A percentile compares a stretch with the other conserved stretches of the same genome.
Conservation (phyloP, 225 moss, liverwort and hornwort species). For the Climacium dendroides region DNA sequence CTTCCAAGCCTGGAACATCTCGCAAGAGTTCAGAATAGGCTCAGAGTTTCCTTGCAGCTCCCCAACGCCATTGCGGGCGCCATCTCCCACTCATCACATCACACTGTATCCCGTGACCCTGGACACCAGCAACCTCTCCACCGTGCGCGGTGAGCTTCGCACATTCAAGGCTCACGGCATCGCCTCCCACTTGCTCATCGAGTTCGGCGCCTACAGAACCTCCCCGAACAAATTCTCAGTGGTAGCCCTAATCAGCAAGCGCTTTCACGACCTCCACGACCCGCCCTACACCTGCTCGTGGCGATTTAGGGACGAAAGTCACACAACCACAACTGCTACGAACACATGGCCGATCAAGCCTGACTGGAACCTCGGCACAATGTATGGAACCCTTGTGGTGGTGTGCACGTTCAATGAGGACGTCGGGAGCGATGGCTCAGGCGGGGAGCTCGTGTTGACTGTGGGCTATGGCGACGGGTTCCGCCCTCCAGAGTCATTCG, state of each 20-base stretch:
- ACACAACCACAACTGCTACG: not conserved
- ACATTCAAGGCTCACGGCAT: not conserved
- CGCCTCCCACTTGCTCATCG: conserved; percentile 6
- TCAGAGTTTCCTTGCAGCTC: not conserved
- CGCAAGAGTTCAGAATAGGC: not conserved
- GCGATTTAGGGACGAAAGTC: not conserved
- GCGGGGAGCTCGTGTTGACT: not conserved
- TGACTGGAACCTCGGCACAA: conserved; percentile 2
- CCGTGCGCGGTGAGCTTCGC: not conserved
- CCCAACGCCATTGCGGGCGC: not conserved
- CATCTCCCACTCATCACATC: not conserved
- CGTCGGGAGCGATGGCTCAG: not conserved
- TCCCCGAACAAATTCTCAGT: not conserved
- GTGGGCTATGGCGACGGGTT: not conserved
- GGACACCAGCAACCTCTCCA: not conserved
- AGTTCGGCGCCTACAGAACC: conserved; percentile 7
- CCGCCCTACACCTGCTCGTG: conserved; percentile 2
- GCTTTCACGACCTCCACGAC: not conserved
- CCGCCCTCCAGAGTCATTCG: not conserved
- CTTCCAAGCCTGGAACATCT: not conserved
- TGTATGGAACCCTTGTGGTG: conserved; percentile 8
- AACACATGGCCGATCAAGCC: conserved; percentile 1
- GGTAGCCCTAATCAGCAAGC: not conserved
- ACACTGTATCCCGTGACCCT: not conserved
- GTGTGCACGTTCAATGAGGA: conserved; percentile 6